These are phyloP conservation scores for Epichloe baconii DNA, from an alignment of 2,329 filamentous ascomycete genomes.

Conservation along the genomic window DNA sequence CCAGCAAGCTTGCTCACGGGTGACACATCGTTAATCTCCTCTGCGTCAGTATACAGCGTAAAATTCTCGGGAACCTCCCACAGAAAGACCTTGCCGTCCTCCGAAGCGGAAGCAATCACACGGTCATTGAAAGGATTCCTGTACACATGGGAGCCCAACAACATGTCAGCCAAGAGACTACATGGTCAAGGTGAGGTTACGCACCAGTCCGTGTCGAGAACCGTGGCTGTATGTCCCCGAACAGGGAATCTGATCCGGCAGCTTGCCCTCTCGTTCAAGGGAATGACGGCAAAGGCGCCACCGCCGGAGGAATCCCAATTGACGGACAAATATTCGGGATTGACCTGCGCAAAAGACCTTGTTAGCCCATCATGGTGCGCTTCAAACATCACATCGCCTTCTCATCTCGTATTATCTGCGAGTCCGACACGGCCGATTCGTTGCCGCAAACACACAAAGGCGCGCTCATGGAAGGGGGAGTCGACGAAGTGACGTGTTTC, in stretches of 20 bases:
- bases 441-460: background rate
- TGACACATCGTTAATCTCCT: slow-evolving; percentile 69
- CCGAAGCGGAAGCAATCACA: slow-evolving; percentile 83
- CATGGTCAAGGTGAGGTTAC: background rate
- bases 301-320: slow-evolving; percentile 97
- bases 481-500: background rate
- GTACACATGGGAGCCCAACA: background rate
- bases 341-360: slow-evolving; percentile 46
- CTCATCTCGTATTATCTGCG: background rate
- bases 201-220: slow-evolving; percentile 94
- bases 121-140: slow-evolving; percentile 96
- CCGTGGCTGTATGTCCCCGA: slow-evolving; percentile 86
- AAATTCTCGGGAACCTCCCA: slow-evolving; percentile 91
- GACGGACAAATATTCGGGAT: slow-evolving; percentile 89
- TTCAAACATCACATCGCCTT: background rate
- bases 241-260: slow-evolving; percentile 91
- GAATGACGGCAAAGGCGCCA: slow-evolving; percentile 93
- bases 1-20: slow-evolving; percentile 73
- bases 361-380: slow-evolving; percentile 6
- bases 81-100: slow-evolving; percentile 93
- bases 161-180: background rate
- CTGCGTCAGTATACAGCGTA: slow-evolving; percentile 69
- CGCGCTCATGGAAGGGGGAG: too few relatives aligned
- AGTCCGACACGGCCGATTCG: background rate
- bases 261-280: slow-evolving; percentile 76